Base-by-base conservation (phyloP, 495 filamentous ascomycete genomes). In the Hypoxylon rickii region DNA sequence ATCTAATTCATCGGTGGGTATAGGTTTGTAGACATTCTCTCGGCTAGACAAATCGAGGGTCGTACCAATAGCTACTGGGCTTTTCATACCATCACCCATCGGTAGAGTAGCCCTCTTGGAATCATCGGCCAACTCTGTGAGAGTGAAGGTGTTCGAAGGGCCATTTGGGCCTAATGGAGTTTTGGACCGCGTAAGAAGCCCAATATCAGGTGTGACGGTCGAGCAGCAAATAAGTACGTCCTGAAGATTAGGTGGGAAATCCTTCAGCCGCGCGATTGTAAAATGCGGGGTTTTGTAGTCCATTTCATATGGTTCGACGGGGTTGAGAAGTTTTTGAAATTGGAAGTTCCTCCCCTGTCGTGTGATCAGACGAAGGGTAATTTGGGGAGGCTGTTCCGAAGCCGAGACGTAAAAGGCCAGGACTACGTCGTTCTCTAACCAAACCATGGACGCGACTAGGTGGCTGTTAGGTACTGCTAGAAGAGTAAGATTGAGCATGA, bases 391-490 rank as follows among this genome's bases (percentile, higher is more conserved):
- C 48, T 73, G 74, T 21, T 79, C 76, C 54, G 79, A 79, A 42
- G 85, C 81, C 6, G 76, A 73, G 36, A 79, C 92, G 68, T 96
- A 86, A 11, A 89, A 81, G 31, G 83, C 77, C 18, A 97, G 76
- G 66, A 97, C 96, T 7, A 93, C 70, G 69, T 95, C 72, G 55
- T 94, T 96, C 65, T 92, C 89, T 3, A 97, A 78, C 95, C 95
- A 99, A 21, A 77, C 77, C 42, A 97, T 76, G 8, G 89, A 86
- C n/a, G 90, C 89, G 4, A 96, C 90, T 92, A 63, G n/a, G 44
- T 15, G 45, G 19, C 1, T 33, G 39, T 29, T 46, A 29, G 51
- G 33, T 55, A n/a, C n/a, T n/a, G n/a, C n/a, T 43, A 63, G 49
- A 38, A 43, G 8, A 11, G 13, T 50, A 46, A 66, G 70, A 67